phyloP scores from a whole-genome alignment of 495 filamentous ascomycete species.

The Hypoxylon cercidicola region DNA sequence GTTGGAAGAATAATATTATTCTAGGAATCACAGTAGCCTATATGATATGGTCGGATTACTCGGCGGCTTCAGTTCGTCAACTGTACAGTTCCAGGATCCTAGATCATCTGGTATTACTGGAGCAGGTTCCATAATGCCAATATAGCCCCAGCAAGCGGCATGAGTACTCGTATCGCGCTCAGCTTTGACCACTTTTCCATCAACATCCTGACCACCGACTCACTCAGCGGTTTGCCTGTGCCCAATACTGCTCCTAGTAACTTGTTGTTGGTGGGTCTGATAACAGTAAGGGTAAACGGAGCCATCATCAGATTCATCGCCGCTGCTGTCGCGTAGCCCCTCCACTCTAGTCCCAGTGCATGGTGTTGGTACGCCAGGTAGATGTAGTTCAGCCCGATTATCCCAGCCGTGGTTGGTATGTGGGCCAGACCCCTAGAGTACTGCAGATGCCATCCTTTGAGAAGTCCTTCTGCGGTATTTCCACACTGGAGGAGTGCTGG shows the following conservation, averaged over 20 bases:
- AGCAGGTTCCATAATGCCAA: conserved; percentile 48
- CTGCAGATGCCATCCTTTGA: conserved; percentile 43
- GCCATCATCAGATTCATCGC: conserved; percentile 51
- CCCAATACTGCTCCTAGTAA: conserved; percentile 35
- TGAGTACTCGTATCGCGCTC: conserved; percentile 49
- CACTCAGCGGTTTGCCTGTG: conserved; percentile 46
- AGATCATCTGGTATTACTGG: conserved; percentile 16
- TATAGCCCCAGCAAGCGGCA: conserved; percentile 51
- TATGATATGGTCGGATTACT: not conserved
- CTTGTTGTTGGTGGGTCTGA: conserved; percentile 32
- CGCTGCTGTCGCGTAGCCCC: conserved; percentile 48
- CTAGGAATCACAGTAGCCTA: no score
- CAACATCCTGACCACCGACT: conserved; percentile 43
- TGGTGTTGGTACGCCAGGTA: conserved; percentile 55
- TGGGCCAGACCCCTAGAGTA: conserved; percentile 46
- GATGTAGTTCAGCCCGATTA: conserved; percentile 48
- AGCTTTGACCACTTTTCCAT: conserved; percentile 51
- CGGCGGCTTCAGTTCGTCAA: not conserved
- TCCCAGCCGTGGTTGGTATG: conserved; percentile 49
- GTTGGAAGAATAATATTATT: no score
- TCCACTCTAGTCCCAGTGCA: conserved; percentile 40
- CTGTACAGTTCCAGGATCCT: not conserved
- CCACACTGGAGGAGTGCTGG: conserved; percentile 49
- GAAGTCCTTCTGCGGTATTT: conserved; percentile 44
- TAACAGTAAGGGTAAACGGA: conserved; percentile 49